Conservation (phyloP, 2,329 filamentous ascomycete species). For the Fusarium tricinctum region DNA sequence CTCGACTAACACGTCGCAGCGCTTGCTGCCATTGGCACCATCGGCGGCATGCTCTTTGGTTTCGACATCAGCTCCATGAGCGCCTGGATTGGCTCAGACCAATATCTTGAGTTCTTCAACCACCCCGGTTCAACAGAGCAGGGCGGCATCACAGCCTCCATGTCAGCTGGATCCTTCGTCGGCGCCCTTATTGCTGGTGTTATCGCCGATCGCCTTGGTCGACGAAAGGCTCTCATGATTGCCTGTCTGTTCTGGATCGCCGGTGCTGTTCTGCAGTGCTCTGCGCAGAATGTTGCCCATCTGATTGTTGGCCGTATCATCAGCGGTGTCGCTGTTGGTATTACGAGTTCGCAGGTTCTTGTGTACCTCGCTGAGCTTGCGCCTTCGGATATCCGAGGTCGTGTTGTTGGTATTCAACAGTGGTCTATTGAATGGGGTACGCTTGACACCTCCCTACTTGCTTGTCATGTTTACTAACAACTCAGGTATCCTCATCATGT, state of each 20-base stretch:
- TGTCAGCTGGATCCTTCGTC: slow-evolving; percentile 64
- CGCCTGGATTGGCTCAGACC: slow-evolving; percentile 66
- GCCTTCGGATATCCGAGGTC: slow-evolving; percentile 68
- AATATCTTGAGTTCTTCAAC: slow-evolving; percentile 68
- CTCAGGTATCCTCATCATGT: slow-evolving; percentile 77
- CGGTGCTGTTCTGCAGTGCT: slow-evolving; percentile 71
- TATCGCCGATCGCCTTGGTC: slow-evolving; percentile 62
- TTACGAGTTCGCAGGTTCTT: slow-evolving; percentile 76
- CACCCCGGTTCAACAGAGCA: slow-evolving; percentile 61
- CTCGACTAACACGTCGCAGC: slow-evolving; percentile 45
- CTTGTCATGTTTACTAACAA: slow-evolving; percentile 1
- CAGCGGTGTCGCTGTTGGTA: slow-evolving; percentile 75
- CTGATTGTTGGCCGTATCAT: slow-evolving; percentile 70
- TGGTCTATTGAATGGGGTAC: slow-evolving; percentile 76
- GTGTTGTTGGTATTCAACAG: slow-evolving; percentile 79
- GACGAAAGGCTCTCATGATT: slow-evolving; percentile 61
- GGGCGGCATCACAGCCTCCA: slow-evolving; percentile 64
- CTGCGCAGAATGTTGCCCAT: slow-evolving; percentile 69
- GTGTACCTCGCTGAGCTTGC: slow-evolving; percentile 78
- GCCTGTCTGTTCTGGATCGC: slow-evolving; percentile 65
- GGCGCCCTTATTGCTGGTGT: slow-evolving; percentile 61
- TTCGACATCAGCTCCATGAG: slow-evolving; percentile 72
- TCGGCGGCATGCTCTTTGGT: slow-evolving; percentile 63
- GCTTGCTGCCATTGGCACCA: slow-evolving; percentile 57
- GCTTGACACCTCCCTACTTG: background rate